Evolutionary conservation across 352 stramenopile genomes (phyloP).

Genomic region (Lagenidium sp.): DNA sequence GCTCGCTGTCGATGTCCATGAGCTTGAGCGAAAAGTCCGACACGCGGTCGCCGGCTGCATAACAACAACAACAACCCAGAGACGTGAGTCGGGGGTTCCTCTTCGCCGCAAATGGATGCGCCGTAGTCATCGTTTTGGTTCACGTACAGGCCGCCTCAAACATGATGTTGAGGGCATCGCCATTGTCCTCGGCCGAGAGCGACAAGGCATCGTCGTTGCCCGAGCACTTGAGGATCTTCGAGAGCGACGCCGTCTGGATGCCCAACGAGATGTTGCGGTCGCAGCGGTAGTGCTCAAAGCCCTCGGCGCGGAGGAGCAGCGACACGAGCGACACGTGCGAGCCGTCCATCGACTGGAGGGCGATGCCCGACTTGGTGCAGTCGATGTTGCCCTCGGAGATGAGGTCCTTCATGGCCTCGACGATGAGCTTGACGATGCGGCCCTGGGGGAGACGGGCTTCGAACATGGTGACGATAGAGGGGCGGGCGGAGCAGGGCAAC

Average conservation of each 20-base stretch:
- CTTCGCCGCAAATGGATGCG: neutral
- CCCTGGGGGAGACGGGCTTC: slow-evolving; percentile 96
- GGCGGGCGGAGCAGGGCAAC: no score
- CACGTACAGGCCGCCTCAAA: slow-evolving; percentile 93
- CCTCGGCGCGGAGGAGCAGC: slow-evolving; percentile 88
- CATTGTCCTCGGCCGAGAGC: slow-evolving; percentile 97
- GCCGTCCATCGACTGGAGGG: slow-evolving; percentile 97
- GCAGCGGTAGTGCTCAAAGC: slow-evolving; percentile 98
- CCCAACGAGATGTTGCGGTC: slow-evolving; percentile 96
- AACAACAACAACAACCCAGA: slow-evolving; percentile 3
- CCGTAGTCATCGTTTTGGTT: no score
- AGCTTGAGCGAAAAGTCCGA: slow-evolving; percentile 99
- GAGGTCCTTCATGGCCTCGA: slow-evolving; percentile 99
- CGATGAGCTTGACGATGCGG: slow-evolving; percentile 98
- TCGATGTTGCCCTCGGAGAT: slow-evolving; percentile 98
- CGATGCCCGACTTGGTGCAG: slow-evolving; percentile 90
- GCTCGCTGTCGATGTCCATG: slow-evolving; percentile 99
- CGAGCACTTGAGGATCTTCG: slow-evolving; percentile 99
- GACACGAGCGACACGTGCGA: slow-evolving; percentile 98
- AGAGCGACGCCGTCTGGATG: slow-evolving; percentile 96
- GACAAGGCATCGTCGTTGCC: slow-evolving; percentile 98
- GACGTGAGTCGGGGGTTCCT: neutral
- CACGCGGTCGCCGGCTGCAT: slow-evolving; percentile 82
- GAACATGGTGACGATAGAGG: slow-evolving; percentile 98
- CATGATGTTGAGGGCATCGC: slow-evolving; percentile 95